Evolutionary conservation across 805 yeast species (phyloP).

Genomic region (Vanderwaltozyma yarrowii): DNA sequence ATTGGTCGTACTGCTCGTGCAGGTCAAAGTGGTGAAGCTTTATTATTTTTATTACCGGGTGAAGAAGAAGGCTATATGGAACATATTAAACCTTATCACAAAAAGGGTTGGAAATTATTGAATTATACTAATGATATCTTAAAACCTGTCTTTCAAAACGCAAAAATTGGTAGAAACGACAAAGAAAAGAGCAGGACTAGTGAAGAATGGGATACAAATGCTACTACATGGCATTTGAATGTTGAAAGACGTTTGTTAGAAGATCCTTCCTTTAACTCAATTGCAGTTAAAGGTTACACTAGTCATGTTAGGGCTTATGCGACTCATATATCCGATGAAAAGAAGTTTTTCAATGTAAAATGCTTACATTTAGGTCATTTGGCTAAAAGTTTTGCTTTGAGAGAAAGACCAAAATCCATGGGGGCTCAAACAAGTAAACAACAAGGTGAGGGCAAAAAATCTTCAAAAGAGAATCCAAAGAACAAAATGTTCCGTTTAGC

Average conservation of each 20-base stretch:
- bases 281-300: constrained; percentile 73
- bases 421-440: constrained; percentile 33
- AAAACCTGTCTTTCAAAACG: constrained; percentile 28
- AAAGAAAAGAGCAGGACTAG: constrained; percentile 24
- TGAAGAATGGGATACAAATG: constrained; percentile 77
- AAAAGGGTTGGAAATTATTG: constrained; percentile 39
- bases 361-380: constrained; percentile 87
- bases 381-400: constrained; percentile 86
- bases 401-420: constrained; percentile 86
- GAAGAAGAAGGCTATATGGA: constrained; percentile 76
- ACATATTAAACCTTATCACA: constrained; percentile 47
- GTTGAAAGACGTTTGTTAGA: constrained; percentile 83
- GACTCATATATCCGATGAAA: constrained; percentile 78
- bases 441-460: constrained; percentile 29
- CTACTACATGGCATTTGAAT: constrained; percentile 91
- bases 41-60: constrained; percentile 78
- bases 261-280: constrained; percentile 45
- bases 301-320: constrained; percentile 94
- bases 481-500: constrained; percentile 73
- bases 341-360: constrained; percentile 71
- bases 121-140: constrained; percentile 38
- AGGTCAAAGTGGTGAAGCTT: constrained; percentile 75
- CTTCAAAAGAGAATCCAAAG: constrained; percentile 55
- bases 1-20: constrained; percentile 98
- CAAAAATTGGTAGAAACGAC: constrained; percentile 28